Evolutionary conservation across 2,329 filamentous ascomycete species (phyloP).

Genomic region (Tolypocladium pustulatum): DNA sequence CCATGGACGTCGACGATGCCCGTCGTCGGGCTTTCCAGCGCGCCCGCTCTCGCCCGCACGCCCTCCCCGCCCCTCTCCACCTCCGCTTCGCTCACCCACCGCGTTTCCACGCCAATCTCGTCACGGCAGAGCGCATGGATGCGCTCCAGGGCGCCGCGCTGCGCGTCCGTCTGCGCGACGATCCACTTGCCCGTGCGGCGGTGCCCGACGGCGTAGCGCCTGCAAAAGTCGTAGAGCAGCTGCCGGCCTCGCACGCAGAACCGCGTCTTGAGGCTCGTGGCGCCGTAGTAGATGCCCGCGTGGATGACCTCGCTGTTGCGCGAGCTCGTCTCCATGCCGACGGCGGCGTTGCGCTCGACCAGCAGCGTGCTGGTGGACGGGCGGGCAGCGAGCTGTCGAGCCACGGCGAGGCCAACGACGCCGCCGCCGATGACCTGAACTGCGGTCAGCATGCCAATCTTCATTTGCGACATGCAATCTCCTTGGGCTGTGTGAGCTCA

Average conservation of each 20-base stretch:
- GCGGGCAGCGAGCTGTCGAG: slow-evolving; percentile 58
- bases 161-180: slow-evolving; percentile 68
- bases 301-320: slow-evolving; percentile 96
- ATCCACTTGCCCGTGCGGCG: slow-evolving; percentile 85
- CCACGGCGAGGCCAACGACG: slow-evolving; percentile 71
- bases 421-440: slow-evolving; percentile 45
- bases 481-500: slow-evolving; percentile 14
- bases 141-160: slow-evolving; percentile 51
- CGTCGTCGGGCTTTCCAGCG: slow-evolving; percentile 76
- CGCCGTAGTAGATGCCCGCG: slow-evolving; percentile 84
- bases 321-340: slow-evolving; percentile 79
- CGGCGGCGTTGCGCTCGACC: slow-evolving; percentile 65
- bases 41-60: slow-evolving; percentile 59
- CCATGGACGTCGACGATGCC: slow-evolving; percentile 85
- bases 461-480: neutral
- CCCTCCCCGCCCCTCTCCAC: slow-evolving; percentile 58
- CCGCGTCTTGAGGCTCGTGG: slow-evolving; percentile 63
- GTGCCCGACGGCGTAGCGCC: slow-evolving; percentile 54
- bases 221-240: slow-evolving; percentile 72
- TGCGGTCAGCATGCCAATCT: neutral
- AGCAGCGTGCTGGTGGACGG: slow-evolving; percentile 58
- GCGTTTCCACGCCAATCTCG: slow-evolving; percentile 51
- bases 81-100: slow-evolving; percentile 56
- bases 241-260: slow-evolving; percentile 72
- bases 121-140: slow-evolving; percentile 34